Base-by-base conservation (phyloP, 257 asterid genomes). In the Echites panduratus region DNA sequence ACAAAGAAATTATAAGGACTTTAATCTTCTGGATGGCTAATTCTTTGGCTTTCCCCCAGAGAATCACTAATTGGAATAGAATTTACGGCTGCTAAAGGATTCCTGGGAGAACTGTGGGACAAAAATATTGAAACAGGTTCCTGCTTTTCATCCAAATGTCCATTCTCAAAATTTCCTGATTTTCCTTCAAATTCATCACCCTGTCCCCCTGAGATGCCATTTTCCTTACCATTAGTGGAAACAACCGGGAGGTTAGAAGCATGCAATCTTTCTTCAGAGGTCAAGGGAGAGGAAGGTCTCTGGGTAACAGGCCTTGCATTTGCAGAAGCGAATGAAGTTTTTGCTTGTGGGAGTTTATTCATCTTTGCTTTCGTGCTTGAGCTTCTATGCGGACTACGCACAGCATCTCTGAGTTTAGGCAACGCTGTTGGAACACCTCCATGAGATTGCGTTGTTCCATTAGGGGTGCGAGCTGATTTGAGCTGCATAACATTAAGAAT, bases 391-490 rank as follows among this genome's bases (percentile, higher is more conserved):
- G 89, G 89, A 74, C 84, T 80, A 75, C 81, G 66, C 70, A 75
- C 43, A 72, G 80, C 82, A 79, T 84, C 59, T 47, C 85, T 89
- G 66, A 50, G 75, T 81, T 77, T 90, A 76, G 89, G 76, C 52
- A 84, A 40, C 70, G 43, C 75, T 9, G 82, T 56, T 2, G 75
- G 86, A 69, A 79, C 65, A 44, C 81, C 77, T 56, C 85, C 66
- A 75, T 71, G 86, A 75, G 85, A 74, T 56, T 50, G 86, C 72
- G 71, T 53, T 58, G 83, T 76, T 70, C 90, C 92, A 58, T 66
- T 88, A 41, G 98, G 93, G 49, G 98, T 84, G 53, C 88, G 88
- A 63, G 74, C 80, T 59, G 97, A 81, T 80, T 88, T 90, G 66
- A 53, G 86, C 96, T 89, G 90, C 79, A 81, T 80, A 53, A 75